These are phyloP conservation scores for Leccinum subtestaceum DNA, from an alignment of 768 basidiomycete species.

Conservation along the genomic window DNA sequence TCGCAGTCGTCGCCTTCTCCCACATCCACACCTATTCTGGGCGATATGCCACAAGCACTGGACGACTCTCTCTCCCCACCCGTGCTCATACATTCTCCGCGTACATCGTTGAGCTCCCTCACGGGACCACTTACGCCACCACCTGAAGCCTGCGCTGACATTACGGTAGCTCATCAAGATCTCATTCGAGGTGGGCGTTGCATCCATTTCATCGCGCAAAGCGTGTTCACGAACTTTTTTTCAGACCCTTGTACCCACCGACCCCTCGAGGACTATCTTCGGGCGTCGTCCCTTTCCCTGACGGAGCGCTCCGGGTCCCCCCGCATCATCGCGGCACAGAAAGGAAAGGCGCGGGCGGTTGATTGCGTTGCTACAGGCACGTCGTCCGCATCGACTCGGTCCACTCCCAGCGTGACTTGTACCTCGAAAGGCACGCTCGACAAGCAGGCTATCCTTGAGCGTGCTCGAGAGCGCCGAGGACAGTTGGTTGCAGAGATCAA, in stretches of 20 bases:
- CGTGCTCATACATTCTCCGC: constrained; percentile 27
- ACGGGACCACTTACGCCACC: constrained; percentile 27
- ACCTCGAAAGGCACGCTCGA: constrained; percentile 14
- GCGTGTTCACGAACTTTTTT: constrained; percentile 3
- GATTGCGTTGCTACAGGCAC: not conserved
- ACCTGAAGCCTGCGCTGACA: constrained; percentile 16
- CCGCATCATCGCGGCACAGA: constrained; percentile 1
- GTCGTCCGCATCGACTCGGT: not conserved
- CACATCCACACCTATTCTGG: not conserved
- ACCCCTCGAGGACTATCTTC: constrained; percentile 2
- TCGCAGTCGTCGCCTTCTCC: constrained; percentile 1
- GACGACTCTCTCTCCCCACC: constrained; percentile 15
- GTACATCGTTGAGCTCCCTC: constrained; percentile 32
- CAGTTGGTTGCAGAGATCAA: constrained; percentile 55
- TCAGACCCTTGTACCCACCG: constrained; percentile 6
- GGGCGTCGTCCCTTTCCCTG: not conserved
- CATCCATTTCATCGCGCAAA: not conserved
- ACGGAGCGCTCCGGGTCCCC: not conserved
- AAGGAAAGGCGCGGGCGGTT: constrained; percentile 19
- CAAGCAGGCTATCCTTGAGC: constrained; percentile 46
- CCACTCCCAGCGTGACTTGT: not conserved
- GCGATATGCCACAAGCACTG: constrained; percentile 1
- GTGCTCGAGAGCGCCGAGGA: constrained; percentile 52
- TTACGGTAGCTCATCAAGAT: constrained; percentile 1
- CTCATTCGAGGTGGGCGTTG: constrained; percentile 8